Base-by-base conservation (phyloP, 345 rosid species). In the thale cress (Arabidopsis thaliana) region DNA sequence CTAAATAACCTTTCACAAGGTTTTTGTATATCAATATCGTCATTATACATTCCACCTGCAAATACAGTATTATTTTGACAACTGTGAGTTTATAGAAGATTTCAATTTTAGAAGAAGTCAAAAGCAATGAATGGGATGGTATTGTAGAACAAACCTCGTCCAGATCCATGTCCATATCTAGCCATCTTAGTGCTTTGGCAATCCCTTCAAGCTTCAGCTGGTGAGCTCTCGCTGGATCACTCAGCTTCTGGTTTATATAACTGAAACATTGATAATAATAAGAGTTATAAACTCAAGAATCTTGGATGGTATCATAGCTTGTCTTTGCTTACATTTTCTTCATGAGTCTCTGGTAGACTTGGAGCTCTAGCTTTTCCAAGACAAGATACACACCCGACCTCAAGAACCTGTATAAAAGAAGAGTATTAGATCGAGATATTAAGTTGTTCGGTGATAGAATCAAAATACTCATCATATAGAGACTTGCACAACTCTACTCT, bases 341-440 rank as follows among this genome's bases (percentile, higher is more conserved):
- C 28, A 92, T 74, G 79, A 92, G 76, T 87, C 98, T 85, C 77
- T 95, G 96, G 86, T 90, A 92, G 67, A 92, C 97, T 84, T 95
- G 99, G 50, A 92, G 97, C 84, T 95, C 99, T 28, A 95, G 91
- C 89, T 90, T 92, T 87, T 95, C 99, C 24, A 95, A 84, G 36
- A 92, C 99, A 55, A 95, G 97, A 77, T 88, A 92, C 69, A 92
- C 97, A 3, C 99, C 99, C 0, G 99, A 95, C 75, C 99, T 85
- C 74, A 95, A 84, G 81, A 92, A 89, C 83, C 98, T 92, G 77
- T 69, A 1, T 3, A 57, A 59, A 16, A 16, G 20, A 16, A 34
- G 6, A 6, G 13, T 51, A 65, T 58, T 34, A 40, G 11, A 40
- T 49, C 8, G 7, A 25, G 7, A 25, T 56, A 9, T n/a, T n/a